Conservation (phyloP, 1,284 basidiomycete species). For the Cryptococcus neoformans region DNA sequence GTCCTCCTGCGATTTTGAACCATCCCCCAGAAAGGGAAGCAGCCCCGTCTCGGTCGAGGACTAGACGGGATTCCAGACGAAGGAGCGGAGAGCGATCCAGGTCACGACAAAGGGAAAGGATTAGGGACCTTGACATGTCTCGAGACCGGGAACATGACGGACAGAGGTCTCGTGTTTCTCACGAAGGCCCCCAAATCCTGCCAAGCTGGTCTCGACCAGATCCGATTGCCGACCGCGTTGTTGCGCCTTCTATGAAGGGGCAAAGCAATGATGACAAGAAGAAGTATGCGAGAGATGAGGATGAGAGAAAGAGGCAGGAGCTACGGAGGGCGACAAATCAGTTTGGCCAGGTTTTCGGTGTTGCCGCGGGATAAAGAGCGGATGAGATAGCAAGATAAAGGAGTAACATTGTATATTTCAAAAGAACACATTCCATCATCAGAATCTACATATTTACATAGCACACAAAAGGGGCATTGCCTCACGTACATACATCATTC, state of each 20-base stretch:
- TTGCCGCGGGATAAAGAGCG: constrained; percentile 17
- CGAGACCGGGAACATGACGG: constrained; percentile 10
- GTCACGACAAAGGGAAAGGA: constrained; percentile 9
- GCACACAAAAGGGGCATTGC: too few species aligned
- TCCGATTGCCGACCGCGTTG: constrained; percentile 1
- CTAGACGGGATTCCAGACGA: constrained; percentile 15
- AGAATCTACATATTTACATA: too few species aligned
- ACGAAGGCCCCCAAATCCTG: constrained; percentile 15
- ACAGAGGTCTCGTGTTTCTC: constrained; percentile 6
- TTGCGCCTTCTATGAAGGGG: constrained; percentile 11
- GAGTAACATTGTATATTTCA: too few species aligned
- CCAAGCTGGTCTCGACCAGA: constrained; percentile 26
- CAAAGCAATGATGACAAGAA: constrained; percentile 8
- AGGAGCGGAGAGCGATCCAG: constrained; percentile 6
- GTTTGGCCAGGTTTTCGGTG: constrained; percentile 23
- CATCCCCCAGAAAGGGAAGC: constrained; percentile 39
- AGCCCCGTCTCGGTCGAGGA: constrained; percentile 31
- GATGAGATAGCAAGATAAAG: too few species aligned
- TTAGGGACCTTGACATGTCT: constrained; percentile 4
- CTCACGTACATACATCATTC: too few species aligned
- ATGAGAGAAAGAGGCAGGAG: constrained; percentile 9
- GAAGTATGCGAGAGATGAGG: constrained; percentile 6
- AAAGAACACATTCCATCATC: too few species aligned
- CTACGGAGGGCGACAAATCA: constrained; percentile 16
- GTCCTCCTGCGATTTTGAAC: constrained; percentile 21